Evolutionary conservation across 2,329 filamentous ascomycete species (phyloP), one percentile per base, ranked within the genome.

Genomic region (Aspergillus melleus): DNA sequence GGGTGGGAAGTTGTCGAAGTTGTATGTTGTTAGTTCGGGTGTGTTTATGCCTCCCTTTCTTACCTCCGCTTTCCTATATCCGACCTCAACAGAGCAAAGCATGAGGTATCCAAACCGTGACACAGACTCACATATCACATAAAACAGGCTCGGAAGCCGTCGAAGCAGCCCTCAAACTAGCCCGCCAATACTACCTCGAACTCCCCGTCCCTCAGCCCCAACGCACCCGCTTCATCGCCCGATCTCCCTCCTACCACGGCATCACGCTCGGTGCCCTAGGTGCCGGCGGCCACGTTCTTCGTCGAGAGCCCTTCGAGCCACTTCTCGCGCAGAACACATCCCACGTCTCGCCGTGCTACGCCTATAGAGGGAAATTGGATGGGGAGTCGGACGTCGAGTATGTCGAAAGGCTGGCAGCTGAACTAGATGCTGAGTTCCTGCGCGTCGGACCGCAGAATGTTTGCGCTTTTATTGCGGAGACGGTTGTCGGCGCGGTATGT

Each of bases 401-500:
- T 60, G 84, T 90, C 0, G 69, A 72, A 1, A 79, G 86, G 19
- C 79, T 91, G 10, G 84, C 84, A 0, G 72, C 81, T 3, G 88
- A 92, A 69, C 77, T 94, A 1, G 89, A 91, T 8, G 79, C 76
- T 2, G 87, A 90, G 64, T 91, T 93, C 63, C 78, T 83, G 60
- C 75, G 81, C 1, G 70, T 90, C 0, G 90, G 88, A 0, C 83
- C 88, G 0, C 80, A 86, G 0, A 89, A 80, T 0, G 87, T 92
- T 0, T 88, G 86, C 55, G 89, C 87, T 0, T 91, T 93, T 67
- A 81, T 92, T 24, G 87, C 88, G 1, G 90, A 93, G 72, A 87
- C 90, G 0, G 82, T 93, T 1, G 88, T 90, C 14, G 88, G 89
- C 3, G 86, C 88, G 6, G 84, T 89, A 80, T 74, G 82, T 79